phyloP scores from a whole-genome alignment of 768 basidiomycete species.

The Cystofilobasidium capitatum region DNA sequence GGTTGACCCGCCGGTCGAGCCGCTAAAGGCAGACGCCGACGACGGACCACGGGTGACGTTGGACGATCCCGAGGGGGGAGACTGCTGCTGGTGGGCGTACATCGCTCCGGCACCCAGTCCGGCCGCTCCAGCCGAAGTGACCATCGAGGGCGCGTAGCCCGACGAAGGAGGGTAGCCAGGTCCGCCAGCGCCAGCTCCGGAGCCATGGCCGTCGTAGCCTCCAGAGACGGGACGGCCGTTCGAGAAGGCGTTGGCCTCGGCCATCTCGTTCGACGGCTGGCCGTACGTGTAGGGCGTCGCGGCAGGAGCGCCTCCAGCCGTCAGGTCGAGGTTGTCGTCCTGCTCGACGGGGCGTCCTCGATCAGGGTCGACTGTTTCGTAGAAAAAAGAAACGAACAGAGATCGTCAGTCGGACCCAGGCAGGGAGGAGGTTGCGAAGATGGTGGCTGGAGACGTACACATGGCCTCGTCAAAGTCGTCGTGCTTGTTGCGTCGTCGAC shows the following conservation, averaged over 20 bases:
- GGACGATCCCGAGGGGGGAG: background rate
- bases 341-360: conserved; percentile 24
- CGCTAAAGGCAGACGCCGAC: conserved; percentile 5
- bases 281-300: conserved; percentile 25
- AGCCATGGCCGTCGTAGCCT: background rate
- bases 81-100: conserved; percentile 10
- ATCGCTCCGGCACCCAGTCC: conserved; percentile 6
- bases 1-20: conserved; percentile 7
- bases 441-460: conserved; percentile 22
- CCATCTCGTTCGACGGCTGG: conserved; percentile 13
- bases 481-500: conserved; percentile 15
- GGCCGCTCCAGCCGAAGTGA: background rate
- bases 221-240: background rate
- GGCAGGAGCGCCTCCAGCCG: conserved; percentile 12
- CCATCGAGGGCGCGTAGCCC: conserved; percentile 9
- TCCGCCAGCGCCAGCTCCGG: background rate
- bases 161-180: conserved; percentile 4
- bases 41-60: conserved; percentile 21
- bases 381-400: background rate
- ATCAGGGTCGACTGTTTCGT: conserved; percentile 21
- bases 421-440: background rate
- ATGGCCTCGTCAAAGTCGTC: conserved; percentile 26
- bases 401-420: too few relatives aligned
- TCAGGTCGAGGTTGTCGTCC: conserved; percentile 18
- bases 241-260: conserved; percentile 18